Evolutionary conservation across 2,329 filamentous ascomycete genomes (phyloP), one percentile per base, ranked within the genome.

Genomic region (Ophiostoma fasciatum): DNA sequence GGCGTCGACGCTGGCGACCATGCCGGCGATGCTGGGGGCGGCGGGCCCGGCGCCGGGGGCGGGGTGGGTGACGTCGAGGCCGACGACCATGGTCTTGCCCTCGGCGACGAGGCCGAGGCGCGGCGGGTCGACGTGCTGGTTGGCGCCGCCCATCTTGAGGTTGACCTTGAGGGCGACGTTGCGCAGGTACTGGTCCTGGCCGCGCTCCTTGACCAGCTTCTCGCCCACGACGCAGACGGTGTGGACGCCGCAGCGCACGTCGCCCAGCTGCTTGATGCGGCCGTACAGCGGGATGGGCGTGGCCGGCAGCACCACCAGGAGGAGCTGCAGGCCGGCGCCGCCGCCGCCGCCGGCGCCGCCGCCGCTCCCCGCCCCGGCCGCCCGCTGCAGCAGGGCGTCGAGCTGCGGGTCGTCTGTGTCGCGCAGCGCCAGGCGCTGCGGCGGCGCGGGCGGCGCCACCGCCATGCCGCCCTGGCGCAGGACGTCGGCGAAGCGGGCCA

Each of bases 1-100:
- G 4, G 55, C 50, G 45, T 83, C 74, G 2, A 73, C 52, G 10
- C 68, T 80, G 4, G 78, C 76, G 4, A 85, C 80, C 45, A 85
- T 72, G 3, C 66, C 74, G 2, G 78, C 75, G 25, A 83, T 64
- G 49, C 75, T 82, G 1, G 78, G 79, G 0, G 77, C 72, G 0
- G 49, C 49, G 0, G 59, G 51, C 0, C 62, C 50, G 1, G 74
- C 78, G 0, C 71, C 72, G 0, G 78, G 78, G 0, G 78, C 78
- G 4, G 78, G 78, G 47, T 83, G 78, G 0, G 79, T 83, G 0
- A 85, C 79, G 48, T 84, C 79, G 23, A 78, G 64, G 1, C 76
- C 75, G 27, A 81, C 68, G 5, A 84, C 54, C 69, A 84, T 83
- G 0, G 78, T 82, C 42, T 71, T 69, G 2, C 62, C 60, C 29